These are phyloP conservation scores for Dalbergia cochinchinensis DNA, from an alignment of 306 rosid species.

Conservation along the genomic window DNA sequence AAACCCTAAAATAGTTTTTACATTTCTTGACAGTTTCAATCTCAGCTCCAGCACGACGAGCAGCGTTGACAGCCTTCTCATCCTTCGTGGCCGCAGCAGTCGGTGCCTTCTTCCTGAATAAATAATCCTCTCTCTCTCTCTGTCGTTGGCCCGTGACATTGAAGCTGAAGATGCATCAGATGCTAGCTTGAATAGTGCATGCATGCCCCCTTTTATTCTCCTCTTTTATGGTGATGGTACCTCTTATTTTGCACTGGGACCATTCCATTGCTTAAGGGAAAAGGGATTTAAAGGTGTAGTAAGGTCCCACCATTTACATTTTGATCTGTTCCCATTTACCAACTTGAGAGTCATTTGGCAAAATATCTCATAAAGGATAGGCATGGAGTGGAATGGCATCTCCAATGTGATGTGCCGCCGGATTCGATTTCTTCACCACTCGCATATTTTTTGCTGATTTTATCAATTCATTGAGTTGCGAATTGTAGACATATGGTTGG, in stretches of 20 bases:
- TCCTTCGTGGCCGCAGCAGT: conserved; percentile 85
- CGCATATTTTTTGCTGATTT: conserved; percentile 9
- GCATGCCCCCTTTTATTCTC: conserved; percentile 30
- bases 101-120: conserved; percentile 75
- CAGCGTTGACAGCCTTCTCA: conserved; percentile 86
- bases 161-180: conserved; percentile 30
- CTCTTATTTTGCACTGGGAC: conserved; percentile 1
- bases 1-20: conserved; percentile 37
- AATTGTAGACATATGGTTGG: neutral
- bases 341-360: neutral
- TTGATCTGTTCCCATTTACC: neutral
- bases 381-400: conserved; percentile 11
- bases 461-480: neutral
- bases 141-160: neutral
- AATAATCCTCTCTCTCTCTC: too few species aligned
- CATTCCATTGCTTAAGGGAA: conserved; percentile 28
- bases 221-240: neutral
- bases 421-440: conserved; percentile 21
- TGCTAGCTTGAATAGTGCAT: conserved; percentile 26
- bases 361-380: conserved; percentile 23
- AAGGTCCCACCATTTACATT: conserved; percentile 35
- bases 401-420: neutral
- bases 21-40: conserved; percentile 69
- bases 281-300: neutral
- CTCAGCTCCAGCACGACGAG: conserved; percentile 84